Evolutionary conservation across 2,329 filamentous ascomycete genomes (phyloP), one percentile per base, ranked within the genome.

Genomic region (Sphaerostilbella broomeana): DNA sequence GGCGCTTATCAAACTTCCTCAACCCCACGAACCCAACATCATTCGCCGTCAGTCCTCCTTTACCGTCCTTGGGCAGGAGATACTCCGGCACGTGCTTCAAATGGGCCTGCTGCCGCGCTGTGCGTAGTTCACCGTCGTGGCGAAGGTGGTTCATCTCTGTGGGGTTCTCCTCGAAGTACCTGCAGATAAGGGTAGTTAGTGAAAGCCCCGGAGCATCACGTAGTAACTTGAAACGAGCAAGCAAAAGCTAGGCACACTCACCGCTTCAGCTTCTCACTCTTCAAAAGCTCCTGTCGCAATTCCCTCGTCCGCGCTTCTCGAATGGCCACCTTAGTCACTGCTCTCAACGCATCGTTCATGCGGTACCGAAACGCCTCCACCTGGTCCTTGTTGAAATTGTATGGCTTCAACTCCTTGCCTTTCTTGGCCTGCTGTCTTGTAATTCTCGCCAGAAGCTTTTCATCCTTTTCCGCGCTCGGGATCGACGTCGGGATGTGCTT

Each of bases 141-240:
- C 90, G 78, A 49, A 97, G 70, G 58, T 95, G 87, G 25, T 79
- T 77, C 48, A 97, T 67, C 57, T 97, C 90, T 21, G 83, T 79
- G 0, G 92, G 92, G 59, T 98, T 95, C 62, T 98, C 92, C 58
- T 97, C 92, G 55, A 97, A 98, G 68, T 97, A 87, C 36, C 65
- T 69, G 27, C 15, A 22, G 17, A 7, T 6, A 6, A 16, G 11
- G 28, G 3, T 6, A 18, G 15, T 12, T 20, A 24, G 15, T 19
- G 19, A 21, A 4, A n/a, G 6, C 4, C 9, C 9, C 5, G 6
- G 15, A 21, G 13, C 15, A 39, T 19, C 10, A 13, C n/a, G n/a
- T n/a, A n/a, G n/a, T n/a, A n/a, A n/a, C n/a, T n/a, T n/a, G n/a
- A n/a, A n/a, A n/a, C n/a, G n/a, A n/a, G n/a, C n/a, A n/a, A n/a